Percentiles rank a stretch among this genome's conserved stretches.
Evolutionary conservation across 495 filamentous ascomycete species (phyloP).

Genomic region (Talaromyces nanjingensis): DNA sequence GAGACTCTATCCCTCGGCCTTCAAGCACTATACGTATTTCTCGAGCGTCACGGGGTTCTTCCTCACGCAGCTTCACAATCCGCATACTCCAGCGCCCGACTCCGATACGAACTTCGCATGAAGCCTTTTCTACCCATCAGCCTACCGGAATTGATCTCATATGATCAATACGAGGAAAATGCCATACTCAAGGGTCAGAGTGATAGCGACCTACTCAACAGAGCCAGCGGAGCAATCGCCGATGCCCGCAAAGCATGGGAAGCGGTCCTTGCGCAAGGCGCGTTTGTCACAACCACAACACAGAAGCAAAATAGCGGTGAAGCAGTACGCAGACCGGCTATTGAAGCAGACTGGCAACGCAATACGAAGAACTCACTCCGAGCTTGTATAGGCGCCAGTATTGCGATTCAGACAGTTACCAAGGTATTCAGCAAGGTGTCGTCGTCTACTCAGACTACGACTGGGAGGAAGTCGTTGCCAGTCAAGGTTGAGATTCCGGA

Average conservation of each 20-base stretch:
- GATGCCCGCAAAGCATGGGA: slow-evolving; percentile 63
- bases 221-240: slow-evolving; percentile 51
- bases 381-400: slow-evolving; percentile 59
- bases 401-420: slow-evolving; percentile 44
- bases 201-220: slow-evolving; percentile 44
- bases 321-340: slow-evolving; percentile 34
- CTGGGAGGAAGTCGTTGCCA: slow-evolving; percentile 14
- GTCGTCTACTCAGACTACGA: slow-evolving; percentile 13
- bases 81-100: slow-evolving; percentile 61
- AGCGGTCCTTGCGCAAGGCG: slow-evolving; percentile 38
- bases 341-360: slow-evolving; percentile 52
- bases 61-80: slow-evolving; percentile 42
- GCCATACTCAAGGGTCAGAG: slow-evolving; percentile 33
- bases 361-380: slow-evolving; percentile 53
- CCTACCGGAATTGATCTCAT: slow-evolving; percentile 64
- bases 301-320: slow-evolving; percentile 31
- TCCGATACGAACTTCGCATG: slow-evolving; percentile 86
- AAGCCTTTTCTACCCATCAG: slow-evolving; percentile 70
- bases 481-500: slow-evolving; percentile 50
- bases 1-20: slow-evolving; percentile 67
- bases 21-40: slow-evolving; percentile 56
- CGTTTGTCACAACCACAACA: slow-evolving; percentile 19
- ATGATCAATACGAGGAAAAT: slow-evolving; percentile 47
- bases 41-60: slow-evolving; percentile 55
- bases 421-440: slow-evolving; percentile 5